Evolutionary conservation across 176 grass and related monocot genomes (phyloP).

Genomic region (Rhynchospora tenuis): DNA sequence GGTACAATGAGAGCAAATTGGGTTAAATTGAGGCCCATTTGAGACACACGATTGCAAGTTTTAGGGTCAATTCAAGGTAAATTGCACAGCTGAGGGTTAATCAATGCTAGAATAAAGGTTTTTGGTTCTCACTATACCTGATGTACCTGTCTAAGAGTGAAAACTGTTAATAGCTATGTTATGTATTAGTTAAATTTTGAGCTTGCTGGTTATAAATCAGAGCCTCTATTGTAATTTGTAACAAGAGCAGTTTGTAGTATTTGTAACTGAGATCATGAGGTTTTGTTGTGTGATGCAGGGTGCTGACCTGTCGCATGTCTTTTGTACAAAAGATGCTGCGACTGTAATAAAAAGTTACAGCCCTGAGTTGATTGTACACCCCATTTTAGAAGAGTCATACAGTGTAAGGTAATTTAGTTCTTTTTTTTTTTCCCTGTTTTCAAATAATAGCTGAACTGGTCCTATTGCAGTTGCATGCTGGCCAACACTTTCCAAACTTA

Average conservation of each 20-base stretch:
- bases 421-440: not conserved
- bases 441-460: not conserved
- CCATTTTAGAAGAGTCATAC: slow-evolving; percentile 86
- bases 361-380: slow-evolving; percentile 92
- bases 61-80: not conserved
- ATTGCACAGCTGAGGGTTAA: not conserved
- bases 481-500: not conserved
- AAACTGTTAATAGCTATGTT: not conserved
- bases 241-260: not conserved
- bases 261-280: not conserved
- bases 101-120: not conserved
- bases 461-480: not conserved
- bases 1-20: not conserved
- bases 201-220: not conserved
- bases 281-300: slow-evolving; percentile 40
- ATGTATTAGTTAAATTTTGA: not conserved
- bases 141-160: not conserved
- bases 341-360: slow-evolving; percentile 97
- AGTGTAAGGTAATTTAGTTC: slow-evolving; percentile 57
- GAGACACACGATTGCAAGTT: not conserved
- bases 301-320: slow-evolving; percentile 93
- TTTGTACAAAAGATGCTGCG: slow-evolving; percentile 94
- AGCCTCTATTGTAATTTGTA: not conserved
- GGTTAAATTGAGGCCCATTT: not conserved
- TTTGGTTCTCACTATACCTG: not conserved